phyloP scores from a whole-genome alignment of 352 stramenopile genomes.

The Phytopythium litorale region DNA sequence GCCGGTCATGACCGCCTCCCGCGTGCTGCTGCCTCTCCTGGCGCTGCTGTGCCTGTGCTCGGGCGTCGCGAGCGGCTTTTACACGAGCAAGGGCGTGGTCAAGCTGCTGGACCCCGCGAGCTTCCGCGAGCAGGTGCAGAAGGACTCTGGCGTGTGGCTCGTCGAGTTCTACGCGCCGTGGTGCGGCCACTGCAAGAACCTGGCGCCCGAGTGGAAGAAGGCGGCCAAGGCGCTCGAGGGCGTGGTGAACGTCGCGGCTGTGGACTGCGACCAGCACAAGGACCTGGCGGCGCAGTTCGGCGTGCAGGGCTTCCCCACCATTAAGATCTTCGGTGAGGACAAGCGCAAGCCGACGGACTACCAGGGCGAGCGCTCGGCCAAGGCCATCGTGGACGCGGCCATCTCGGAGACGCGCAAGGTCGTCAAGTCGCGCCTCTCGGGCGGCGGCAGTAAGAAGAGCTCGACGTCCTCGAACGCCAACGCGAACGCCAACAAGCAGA shows the following conservation, averaged over 20 bases:
- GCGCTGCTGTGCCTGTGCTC: conserved; percentile 31
- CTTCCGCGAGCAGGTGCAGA: conserved; percentile 65
- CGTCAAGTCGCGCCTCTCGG: conserved; percentile 74
- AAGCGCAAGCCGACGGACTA: conserved; percentile 77
- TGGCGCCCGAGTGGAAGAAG: conserved; percentile 91
- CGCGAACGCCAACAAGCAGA: conserved; percentile 25
- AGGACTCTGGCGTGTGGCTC: conserved; percentile 86
- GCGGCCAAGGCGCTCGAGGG: conserved; percentile 85
- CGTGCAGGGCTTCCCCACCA: conserved; percentile 92
- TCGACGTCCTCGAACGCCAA: conserved; percentile 16
- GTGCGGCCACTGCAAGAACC: conserved; percentile 94
- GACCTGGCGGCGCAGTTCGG: conserved; percentile 83
- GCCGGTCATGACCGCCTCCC: background rate
- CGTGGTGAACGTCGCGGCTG: conserved; percentile 84
- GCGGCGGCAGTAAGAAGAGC: conserved; percentile 51
- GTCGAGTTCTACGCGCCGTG: conserved; percentile 95
- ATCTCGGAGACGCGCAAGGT: conserved; percentile 67
- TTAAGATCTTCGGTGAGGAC: conserved; percentile 91
- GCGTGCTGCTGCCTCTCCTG: conserved; percentile 15
- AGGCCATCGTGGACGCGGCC: conserved; percentile 82
- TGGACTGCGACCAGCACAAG: conserved; percentile 82
- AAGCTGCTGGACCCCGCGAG: conserved; percentile 69
- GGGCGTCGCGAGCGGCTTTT: conserved; percentile 39
- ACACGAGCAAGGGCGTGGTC: conserved; percentile 59
- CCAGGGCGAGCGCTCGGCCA: conserved; percentile 73